phyloP scores from a whole-genome alignment of 306 rosid genomes.

The Begonia peltatifolia region DNA sequence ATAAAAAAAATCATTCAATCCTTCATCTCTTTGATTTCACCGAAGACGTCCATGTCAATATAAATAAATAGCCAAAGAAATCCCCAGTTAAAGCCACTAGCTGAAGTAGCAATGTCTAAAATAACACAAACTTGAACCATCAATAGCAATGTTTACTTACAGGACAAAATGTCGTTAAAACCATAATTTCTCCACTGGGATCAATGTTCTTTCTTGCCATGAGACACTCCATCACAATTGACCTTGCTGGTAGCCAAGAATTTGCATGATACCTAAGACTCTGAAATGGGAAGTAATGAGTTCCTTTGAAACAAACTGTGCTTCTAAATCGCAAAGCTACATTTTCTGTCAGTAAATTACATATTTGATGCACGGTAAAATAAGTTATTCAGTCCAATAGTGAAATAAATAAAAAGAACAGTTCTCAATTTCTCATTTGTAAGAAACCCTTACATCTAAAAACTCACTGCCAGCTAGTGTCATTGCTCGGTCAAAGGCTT shows the following conservation, averaged over 20 bases:
- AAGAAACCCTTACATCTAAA: constrained; percentile 42
- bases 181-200: constrained; percentile 83
- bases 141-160: constrained; percentile 32
- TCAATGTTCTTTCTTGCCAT: constrained; percentile 57
- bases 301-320: no score
- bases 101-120: no score
- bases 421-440: no score
- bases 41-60: no score
- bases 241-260: constrained; percentile 97
- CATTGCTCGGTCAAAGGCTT: constrained; percentile 82
- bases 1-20: no score
- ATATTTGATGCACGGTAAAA: background rate
- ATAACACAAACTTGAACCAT: background rate
- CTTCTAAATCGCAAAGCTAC: no score
- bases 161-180: constrained; percentile 71
- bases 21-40: no score
- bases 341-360: no score
- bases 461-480: constrained; percentile 79
- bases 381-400: background rate
- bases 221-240: constrained; percentile 68
- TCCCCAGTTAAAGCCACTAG: no score
- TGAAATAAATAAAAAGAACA: background rate
- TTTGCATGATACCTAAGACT: constrained; percentile 55
- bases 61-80: no score
- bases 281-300: constrained; percentile 24